phyloP scores from a whole-genome alignment of 805 yeast species.

The Blastobotrys chiropterorum region DNA sequence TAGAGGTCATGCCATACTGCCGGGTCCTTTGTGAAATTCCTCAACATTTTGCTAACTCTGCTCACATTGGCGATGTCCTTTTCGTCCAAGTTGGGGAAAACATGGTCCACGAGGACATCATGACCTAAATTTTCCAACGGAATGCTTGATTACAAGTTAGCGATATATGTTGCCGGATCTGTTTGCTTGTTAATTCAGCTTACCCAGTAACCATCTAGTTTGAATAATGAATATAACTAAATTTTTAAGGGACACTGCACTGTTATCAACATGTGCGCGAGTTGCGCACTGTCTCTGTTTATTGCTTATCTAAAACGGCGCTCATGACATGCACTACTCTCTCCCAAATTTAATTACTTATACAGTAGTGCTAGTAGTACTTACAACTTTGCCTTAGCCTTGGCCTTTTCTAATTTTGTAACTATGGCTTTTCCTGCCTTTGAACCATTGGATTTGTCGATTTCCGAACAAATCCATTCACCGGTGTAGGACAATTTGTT shows the following conservation, averaged over 20 bases:
- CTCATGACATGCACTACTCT: no score
- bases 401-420: constrained; percentile 7
- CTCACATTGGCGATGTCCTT: constrained; percentile 39
- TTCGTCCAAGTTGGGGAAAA: constrained; percentile 18
- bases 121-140: constrained; percentile 12
- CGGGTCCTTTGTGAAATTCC: constrained; percentile 34
- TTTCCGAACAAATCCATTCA: constrained; percentile 22
- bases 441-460: constrained; percentile 24
- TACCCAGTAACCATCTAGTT: not conserved
- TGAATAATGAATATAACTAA: no score
- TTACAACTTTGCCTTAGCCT: constrained; percentile 1
- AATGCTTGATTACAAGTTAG: not conserved
- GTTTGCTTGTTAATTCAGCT: no score
- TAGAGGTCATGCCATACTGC: constrained; percentile 42
- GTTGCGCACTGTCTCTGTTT: no score
- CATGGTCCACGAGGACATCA: constrained; percentile 18
- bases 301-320: no score
- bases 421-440: constrained; percentile 27
- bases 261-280: no score
- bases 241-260: no score
- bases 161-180: not conserved
- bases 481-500: constrained; percentile 22
- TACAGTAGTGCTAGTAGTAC: no score
- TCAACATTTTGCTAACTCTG: constrained; percentile 35
- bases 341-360: no score